Base-by-base conservation (phyloP, 257 asterid species). In the Schizonepeta tenuifolia region DNA sequence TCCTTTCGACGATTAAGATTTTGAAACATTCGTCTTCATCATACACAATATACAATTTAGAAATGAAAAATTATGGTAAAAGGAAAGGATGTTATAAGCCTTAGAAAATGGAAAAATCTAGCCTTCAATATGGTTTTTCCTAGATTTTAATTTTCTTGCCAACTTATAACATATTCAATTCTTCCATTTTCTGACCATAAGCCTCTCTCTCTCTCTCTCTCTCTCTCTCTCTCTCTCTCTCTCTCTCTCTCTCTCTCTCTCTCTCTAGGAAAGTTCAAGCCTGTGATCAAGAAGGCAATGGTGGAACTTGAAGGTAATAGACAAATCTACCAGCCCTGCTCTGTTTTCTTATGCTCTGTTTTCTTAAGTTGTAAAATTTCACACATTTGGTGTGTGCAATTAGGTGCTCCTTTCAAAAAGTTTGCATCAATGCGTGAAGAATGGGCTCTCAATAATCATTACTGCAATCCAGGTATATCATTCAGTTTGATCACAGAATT, bases 271-370 rank as follows among this genome's bases (percentile, higher is more conserved):
- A 92, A 92, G 76, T 90, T 82, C 80, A 90, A 92, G 84, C 98
- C 96, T 20, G 96, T 92, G 73, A 90, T 92, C 2, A 90, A 90
- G 83, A 90, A 92, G 81, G 98, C 98, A 55, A 88, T 90, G 97
- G 97, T 92, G 78, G 96, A 92, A 80, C 96, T 90, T 62, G 83
- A 90, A 66, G 97, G 98, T 90, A 73, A 55, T 33, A 38, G 43
- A 38, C 43, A 38, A 38, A 4, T 31, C 36, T 31, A 2, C 36
- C 36, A 31, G 36, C n/a, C 49, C 12, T 62, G 51, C 68, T 21
- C 75, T 49, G 22, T 38, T 68, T 46, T 38, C 22, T 60, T 9
- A 21, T 62, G 51, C 68, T 21, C 75, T 49, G 22, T 38, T 68
- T 46, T 38, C 22, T 60, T 9, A 0, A 20, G 26, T 60, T 47